A percentile compares a stretch with the other conserved stretches of the same genome.
phyloP scores from a whole-genome alignment of 345 rosid genomes.

The Nephelium lappaceum region DNA sequence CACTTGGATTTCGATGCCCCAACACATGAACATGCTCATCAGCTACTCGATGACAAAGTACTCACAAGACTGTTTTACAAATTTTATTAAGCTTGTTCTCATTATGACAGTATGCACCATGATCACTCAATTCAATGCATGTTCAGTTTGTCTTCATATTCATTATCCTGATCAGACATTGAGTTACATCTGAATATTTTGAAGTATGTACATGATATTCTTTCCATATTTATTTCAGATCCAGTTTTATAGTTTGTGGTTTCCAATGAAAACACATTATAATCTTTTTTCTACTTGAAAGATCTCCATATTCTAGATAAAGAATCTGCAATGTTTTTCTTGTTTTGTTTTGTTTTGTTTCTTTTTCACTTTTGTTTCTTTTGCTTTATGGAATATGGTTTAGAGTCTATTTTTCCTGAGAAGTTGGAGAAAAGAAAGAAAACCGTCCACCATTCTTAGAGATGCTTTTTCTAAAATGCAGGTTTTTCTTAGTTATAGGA shows the following conservation, averaged over 20 bases:
- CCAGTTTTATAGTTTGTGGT: background rate
- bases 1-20: conserved; percentile 99
- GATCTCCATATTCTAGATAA: background rate
- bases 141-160: background rate
- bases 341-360: no score
- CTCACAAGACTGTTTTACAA: conserved; percentile 12
- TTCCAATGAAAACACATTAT: background rate
- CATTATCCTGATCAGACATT: background rate
- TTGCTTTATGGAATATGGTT: no score
- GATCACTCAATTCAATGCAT: no score
- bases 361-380: background rate
- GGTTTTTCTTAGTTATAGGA: no score
- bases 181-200: background rate
- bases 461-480: background rate
- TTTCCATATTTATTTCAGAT: background rate
- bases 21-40: no score
- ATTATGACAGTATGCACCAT: conserved; percentile 1
- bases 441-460: background rate
- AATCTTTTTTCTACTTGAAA: background rate
- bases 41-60: no score
- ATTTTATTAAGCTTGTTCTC: conserved; percentile 1
- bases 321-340: background rate
- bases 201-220: background rate
- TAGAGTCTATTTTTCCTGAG: background rate
- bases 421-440: background rate